Evolutionary conservation across 1,139 yeast genomes (phyloP).

Genomic region (Meyerozyma guilliermondii): DNA sequence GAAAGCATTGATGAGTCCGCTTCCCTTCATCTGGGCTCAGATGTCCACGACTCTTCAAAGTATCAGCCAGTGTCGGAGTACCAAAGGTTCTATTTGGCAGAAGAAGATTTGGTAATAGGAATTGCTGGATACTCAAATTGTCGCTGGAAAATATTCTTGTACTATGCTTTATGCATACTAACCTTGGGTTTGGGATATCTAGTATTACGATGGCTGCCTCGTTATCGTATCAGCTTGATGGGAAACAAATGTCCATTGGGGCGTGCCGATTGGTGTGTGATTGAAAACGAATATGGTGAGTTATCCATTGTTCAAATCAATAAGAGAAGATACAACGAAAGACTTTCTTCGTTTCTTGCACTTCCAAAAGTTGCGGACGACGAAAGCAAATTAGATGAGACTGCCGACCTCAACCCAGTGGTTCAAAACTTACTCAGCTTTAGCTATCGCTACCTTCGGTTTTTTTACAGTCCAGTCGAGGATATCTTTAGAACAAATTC

Average conservation of each 20-base stretch:
- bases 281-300: conserved; percentile 93
- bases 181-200: conserved; percentile 74
- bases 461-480: conserved; percentile 79
- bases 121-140: conserved; percentile 81
- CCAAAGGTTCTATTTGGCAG: conserved; percentile 89
- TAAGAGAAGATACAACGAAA: conserved; percentile 60
- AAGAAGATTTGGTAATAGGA: conserved; percentile 90
- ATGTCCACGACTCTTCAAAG: conserved; percentile 6
- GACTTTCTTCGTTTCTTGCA: conserved; percentile 63
- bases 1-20: conserved; percentile 7
- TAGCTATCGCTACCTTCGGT: conserved; percentile 75
- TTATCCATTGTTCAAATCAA: conserved; percentile 54
- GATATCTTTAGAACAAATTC: conserved; percentile 80
- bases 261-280: conserved; percentile 85
- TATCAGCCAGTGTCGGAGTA: conserved; percentile 21
- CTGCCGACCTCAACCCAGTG: conserved; percentile 47
- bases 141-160: conserved; percentile 38
- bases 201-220: conserved; percentile 80
- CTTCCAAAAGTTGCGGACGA: conserved; percentile 14
- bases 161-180: conserved; percentile 48
- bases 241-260: conserved; percentile 71
- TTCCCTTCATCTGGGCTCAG: conserved; percentile 4
- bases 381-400: conserved; percentile 14
- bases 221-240: conserved; percentile 59
- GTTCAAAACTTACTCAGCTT: conserved; percentile 69